Evolutionary conservation across 768 basidiomycete species (phyloP).

Genomic region (Chiua virens): DNA sequence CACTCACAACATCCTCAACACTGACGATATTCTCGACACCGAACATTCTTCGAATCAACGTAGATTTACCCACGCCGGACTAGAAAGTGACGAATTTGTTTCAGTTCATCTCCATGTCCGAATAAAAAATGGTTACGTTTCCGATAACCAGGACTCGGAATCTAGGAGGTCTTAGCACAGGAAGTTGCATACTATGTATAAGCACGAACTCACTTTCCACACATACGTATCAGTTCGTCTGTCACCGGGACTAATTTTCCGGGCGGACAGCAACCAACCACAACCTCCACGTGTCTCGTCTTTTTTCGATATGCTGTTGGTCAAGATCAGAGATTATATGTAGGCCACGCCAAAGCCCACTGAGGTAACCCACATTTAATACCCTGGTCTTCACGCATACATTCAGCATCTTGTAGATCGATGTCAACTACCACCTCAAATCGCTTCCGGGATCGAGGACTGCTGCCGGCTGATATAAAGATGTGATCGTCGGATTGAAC

Average conservation of each 20-base stretch:
- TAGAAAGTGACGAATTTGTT: no score
- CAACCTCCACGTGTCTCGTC: conserved; percentile 5
- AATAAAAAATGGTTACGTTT: conserved; percentile 1
- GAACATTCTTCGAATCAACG: conserved; percentile 10
- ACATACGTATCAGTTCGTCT: conserved; percentile 2
- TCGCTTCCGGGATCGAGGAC: background rate
- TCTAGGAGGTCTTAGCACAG: background rate
- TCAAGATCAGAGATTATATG: background rate
- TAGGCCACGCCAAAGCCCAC: background rate
- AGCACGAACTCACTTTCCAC: background rate
- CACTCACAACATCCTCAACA: conserved; percentile 10
- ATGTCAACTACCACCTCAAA: background rate
- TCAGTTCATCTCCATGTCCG: background rate
- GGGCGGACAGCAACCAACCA: background rate
- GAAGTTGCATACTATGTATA: no score
- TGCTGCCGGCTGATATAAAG: background rate
- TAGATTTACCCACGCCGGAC: conserved; percentile 17
- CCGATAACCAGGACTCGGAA: conserved; percentile 18
- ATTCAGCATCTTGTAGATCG: background rate
- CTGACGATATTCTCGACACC: no score
- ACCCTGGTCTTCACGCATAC: background rate
- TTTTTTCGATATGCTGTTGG: conserved; percentile 11
- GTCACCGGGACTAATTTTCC: conserved; percentile 6
- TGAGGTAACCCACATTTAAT: conserved; percentile 6
- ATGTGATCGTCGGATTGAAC: conserved; percentile 2